Base-by-base conservation (phyloP, 345 rosid genomes). In the Lagerstroemia speciosa region DNA sequence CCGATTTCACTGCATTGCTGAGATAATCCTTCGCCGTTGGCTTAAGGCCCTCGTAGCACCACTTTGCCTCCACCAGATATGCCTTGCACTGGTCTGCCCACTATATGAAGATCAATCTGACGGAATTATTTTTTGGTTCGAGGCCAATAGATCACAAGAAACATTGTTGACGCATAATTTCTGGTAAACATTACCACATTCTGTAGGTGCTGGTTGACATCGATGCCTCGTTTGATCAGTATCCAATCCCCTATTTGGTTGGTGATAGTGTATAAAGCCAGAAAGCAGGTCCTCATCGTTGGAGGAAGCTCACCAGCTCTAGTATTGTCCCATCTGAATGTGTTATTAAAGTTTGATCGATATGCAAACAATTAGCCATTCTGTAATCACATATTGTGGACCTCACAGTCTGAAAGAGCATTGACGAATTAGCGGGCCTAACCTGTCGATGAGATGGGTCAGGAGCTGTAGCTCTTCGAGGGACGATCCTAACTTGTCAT, bases 401-500 rank as follows among this genome's bases (percentile, higher is more conserved):
- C n/a, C n/a, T n/a, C n/a, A n/a, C n/a, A n/a, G 27, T 65, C 12
- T 11, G 32, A 40, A 4, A 24, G n/a, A 40, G n/a, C 24, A 65
- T 65, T 41, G 43, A 27, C n/a, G n/a, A 1, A 20, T 48, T 31
- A 29, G 27, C 27, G 37, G 41, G 24, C 19, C 36, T 2, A 41
- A 74, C 78, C 74, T 71, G n/a, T 58, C 30, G 0, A 66, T 10
- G 9, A 69, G 53, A 31, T 55, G 34, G 5, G 73, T 64, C 24
- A 76, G 64, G 38, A 45, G 63, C 58, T 67, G 65, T 0, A 76
- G 75, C 64, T 76, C 78, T 22, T 67, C 72, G 20, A 64, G 6
- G 22, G 55, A 50, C 3, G 58, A 48, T 6, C 74, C 78, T 36
- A 57, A 60, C 22, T 20, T 30, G 67, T 75, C 78, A 36, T 67